A percentile compares a stretch with the other conserved stretches of the same genome.
Conservation (phyloP, 2,329 filamentous ascomycete genomes). For the Aspergillus brasiliensis region DNA sequence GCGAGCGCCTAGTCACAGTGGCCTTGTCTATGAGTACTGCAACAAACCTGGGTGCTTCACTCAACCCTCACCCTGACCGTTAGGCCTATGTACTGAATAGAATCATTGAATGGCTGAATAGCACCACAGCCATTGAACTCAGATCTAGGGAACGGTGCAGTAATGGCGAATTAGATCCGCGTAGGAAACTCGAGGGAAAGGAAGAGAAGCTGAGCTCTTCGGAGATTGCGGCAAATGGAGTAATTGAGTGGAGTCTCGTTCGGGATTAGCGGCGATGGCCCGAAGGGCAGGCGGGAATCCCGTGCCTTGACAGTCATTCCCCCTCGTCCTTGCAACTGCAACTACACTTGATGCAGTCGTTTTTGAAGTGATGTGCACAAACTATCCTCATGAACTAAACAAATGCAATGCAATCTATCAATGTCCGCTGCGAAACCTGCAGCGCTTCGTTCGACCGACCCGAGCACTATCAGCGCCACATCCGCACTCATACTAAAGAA, state of each 20-base stretch:
- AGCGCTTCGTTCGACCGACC: constrained; percentile 3
- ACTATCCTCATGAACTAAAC: neutral
- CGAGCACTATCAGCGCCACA: constrained; percentile 8
- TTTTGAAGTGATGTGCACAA: neutral
- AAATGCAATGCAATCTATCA: neutral
- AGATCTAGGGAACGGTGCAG: no score
- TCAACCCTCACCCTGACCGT: no score
- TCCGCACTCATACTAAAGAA: constrained; percentile 4
- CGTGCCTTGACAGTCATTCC: neutral
- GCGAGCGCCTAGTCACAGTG: neutral
- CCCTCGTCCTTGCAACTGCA: neutral
- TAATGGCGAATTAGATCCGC: no score
- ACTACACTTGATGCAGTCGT: neutral
- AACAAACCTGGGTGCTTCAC: no score
- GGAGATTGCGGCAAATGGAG: no score
- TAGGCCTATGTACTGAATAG: no score
- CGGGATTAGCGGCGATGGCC: neutral
- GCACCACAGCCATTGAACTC: no score
- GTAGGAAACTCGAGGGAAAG: neutral
- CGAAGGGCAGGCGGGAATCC: neutral
- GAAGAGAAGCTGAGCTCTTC: no score
- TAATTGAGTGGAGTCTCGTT: neutral
- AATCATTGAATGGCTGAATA: no score
- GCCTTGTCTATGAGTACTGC: no score
- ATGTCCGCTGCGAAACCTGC: neutral